Base-by-base conservation (phyloP, 2,329 filamentous ascomycete species). In the Aspergillus sojae region DNA sequence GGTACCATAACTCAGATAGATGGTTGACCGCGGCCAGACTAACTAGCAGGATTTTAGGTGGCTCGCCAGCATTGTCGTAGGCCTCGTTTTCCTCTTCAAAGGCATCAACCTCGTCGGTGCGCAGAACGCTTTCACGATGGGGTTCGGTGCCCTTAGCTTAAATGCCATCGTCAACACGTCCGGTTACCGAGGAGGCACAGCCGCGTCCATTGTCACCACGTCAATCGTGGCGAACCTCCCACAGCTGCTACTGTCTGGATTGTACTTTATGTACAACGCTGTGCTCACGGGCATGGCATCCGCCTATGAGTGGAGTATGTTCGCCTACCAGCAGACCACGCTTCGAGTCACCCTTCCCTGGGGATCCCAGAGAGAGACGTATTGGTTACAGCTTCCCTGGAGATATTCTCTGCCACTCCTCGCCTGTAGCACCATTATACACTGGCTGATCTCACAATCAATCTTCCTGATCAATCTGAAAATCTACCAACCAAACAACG, bases 361-460 rank as follows among this genome's bases (percentile, higher is more conserved):
- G 1, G 79, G 78, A 5, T 69, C 74, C 3, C 81, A 85, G 65
- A 71, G 80, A 4, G 78, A 76, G 0, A 80, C 75, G 1, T 83
- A 82, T 62, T 82, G 77, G 57, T 76, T 84, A 5, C 76, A 73
- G 1, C 70, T 85, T 0, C 82, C 81, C 0, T 77, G 79, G 21
- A 72, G 72, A 4, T 84, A 80, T 46, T 74, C 75, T 0, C 39
- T 82, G 0, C 80, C 81, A 0, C 67, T 83, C 0, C 68, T 79
- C 0, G 57, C 68, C 0, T 66, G 65, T 2, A 77, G 73, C 0
- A 72, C 70, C 0, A 1, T 80, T 0, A 68, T 84, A 57, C 81
- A 84, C 64, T 84, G 81, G 81, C 71, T 84, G 11, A 68, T 82
- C 5, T 84, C 80, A 1, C 79, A 82, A 64, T 78, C 77, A 32